phyloP scores from a whole-genome alignment of 371 early-diverging fungal species.

The Choanephora cucurbitarum region DNA sequence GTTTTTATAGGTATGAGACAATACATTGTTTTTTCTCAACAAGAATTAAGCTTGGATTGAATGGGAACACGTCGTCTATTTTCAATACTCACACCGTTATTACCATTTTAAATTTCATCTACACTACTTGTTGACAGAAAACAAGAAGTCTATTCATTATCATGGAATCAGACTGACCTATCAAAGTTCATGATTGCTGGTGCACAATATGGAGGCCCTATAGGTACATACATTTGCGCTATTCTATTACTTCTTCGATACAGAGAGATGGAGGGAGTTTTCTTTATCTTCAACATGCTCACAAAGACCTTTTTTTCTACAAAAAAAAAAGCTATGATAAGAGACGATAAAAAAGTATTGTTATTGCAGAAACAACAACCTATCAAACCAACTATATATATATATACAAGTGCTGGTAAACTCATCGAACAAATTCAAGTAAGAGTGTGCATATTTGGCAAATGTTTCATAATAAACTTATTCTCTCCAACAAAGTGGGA shows the following conservation, averaged over 20 bases:
- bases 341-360: slow-evolving; percentile 83
- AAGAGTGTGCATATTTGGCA: background rate
- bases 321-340: slow-evolving; percentile 75
- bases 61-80: background rate
- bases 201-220: slow-evolving; percentile 90
- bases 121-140: slow-evolving; percentile 44
- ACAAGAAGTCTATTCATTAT: slow-evolving; percentile 81
- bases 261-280: background rate
- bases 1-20: slow-evolving; percentile 45
- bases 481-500: slow-evolving; percentile 69
- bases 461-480: background rate
- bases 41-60: background rate
- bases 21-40: background rate
- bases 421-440: slow-evolving; percentile 86
- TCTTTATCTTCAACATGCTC: background rate
- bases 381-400: slow-evolving; percentile 76
- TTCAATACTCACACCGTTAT: background rate
- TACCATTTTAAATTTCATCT: background rate
- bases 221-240: slow-evolving; percentile 60
- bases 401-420: slow-evolving; percentile 86
- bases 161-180: slow-evolving; percentile 86
- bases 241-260: background rate
- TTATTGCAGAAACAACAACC: slow-evolving; percentile 72
- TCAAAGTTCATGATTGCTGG: slow-evolving; percentile 80
- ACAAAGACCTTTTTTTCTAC: no score